Conservation (phyloP, 78 protist species). For the Dictyostelium intermedium region DNA sequence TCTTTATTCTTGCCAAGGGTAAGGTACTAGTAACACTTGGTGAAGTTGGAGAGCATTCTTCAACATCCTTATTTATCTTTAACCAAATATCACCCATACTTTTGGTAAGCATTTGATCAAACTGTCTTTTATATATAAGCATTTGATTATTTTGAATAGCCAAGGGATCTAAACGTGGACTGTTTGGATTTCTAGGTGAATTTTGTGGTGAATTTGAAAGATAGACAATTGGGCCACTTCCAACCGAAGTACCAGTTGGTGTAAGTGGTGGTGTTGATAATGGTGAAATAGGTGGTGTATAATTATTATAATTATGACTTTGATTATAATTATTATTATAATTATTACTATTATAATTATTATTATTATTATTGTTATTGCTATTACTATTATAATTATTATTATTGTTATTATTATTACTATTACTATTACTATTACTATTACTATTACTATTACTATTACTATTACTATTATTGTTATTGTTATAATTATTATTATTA, state of each 20-base stretch:
- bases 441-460: not conserved
- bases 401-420: not conserved
- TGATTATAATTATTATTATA: not conserved
- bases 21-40: not conserved
- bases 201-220: not conserved
- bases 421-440: not conserved
- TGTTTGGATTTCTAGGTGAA: slow-evolving; percentile 49
- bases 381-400: not conserved
- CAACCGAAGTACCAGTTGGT: not conserved
- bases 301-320: not conserved
- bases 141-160: not conserved
- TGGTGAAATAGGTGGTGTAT: slow-evolving; percentile 13
- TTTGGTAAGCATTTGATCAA: not conserved
- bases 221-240: slow-evolving; percentile 5
- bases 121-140: slow-evolving; percentile 9
- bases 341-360: not conserved
- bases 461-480: not conserved
- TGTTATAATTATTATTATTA: no score
- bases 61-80: not conserved
- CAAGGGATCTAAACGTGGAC: slow-evolving; percentile 19
- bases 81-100: not conserved
- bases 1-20: slow-evolving; percentile 91
- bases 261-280: slow-evolving; percentile 46
- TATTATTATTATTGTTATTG: slow-evolving; percentile 3
- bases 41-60: not conserved